phyloP scores from a whole-genome alignment of 2,329 filamentous ascomycete genomes.

The Neonectria ditissima region DNA sequence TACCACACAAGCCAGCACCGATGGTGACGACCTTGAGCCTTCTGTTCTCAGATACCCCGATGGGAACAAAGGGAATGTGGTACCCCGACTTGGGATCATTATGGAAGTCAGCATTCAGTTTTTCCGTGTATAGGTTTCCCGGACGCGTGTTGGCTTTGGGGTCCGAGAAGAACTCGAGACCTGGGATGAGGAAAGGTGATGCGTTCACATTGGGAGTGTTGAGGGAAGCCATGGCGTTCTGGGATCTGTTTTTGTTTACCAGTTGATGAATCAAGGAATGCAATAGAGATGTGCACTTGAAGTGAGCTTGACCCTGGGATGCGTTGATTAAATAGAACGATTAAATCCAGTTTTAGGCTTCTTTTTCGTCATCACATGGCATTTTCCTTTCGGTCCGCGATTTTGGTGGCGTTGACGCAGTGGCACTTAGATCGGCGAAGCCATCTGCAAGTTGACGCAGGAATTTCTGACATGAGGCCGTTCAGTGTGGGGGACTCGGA shows the following conservation, averaged over 20 bases:
- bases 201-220: background rate
- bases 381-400: background rate
- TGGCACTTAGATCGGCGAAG: too few species aligned
- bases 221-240: background rate
- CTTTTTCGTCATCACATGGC: too few species aligned
- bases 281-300: too few species aligned
- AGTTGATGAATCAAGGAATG: too few species aligned
- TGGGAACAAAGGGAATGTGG: background rate
- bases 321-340: too few species aligned
- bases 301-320: too few species aligned
- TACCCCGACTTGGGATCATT: slow-evolving; percentile 1
- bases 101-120: background rate
- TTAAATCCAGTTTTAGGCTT: too few species aligned
- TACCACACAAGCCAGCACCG: slow-evolving; percentile 40
- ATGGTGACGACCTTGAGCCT: slow-evolving; percentile 30
- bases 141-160: background rate
- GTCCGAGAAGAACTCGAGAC: background rate
- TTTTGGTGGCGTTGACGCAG: too few species aligned
- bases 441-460: background rate
- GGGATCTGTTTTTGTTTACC: too few species aligned
- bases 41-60: background rate
- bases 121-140: background rate
- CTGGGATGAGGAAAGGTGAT: background rate
- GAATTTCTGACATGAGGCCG: background rate
- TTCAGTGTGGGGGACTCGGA: too few species aligned